Evolutionary conservation across 1,284 basidiomycete species (phyloP).

Genomic region (Heliocybe sulcata): DNA sequence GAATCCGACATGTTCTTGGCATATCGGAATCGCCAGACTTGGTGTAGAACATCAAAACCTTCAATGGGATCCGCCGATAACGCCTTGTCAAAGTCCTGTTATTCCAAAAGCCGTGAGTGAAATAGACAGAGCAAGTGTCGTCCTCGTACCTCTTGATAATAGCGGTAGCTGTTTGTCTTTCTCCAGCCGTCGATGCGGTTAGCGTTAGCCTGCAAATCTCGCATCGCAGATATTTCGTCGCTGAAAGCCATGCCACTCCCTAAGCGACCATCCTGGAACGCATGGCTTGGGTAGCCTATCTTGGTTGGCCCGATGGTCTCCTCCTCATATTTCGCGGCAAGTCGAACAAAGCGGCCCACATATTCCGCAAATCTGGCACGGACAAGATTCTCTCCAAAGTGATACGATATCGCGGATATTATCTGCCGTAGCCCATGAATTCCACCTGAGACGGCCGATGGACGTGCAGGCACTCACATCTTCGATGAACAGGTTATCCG

Average conservation of each 20-base stretch:
- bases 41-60: slow-evolving; percentile 68
- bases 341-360: slow-evolving; percentile 62
- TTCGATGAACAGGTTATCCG: slow-evolving; percentile 86
- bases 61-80: slow-evolving; percentile 41
- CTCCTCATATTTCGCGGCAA: slow-evolving; percentile 78
- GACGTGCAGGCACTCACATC: slow-evolving; percentile 53
- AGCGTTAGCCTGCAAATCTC: slow-evolving; percentile 63
- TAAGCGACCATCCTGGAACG: slow-evolving; percentile 35
- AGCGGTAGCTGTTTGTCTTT: slow-evolving; percentile 57
- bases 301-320: slow-evolving; percentile 55
- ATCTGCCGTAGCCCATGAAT: too few species aligned
- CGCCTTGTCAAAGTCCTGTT: slow-evolving; percentile 48
- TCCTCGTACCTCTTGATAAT: slow-evolving; percentile 48
- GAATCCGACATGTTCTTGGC: slow-evolving; percentile 50
- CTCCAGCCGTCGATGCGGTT: slow-evolving; percentile 80
- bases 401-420: slow-evolving; percentile 60
- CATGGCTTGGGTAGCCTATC: slow-evolving; percentile 50
- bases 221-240: slow-evolving; percentile 50
- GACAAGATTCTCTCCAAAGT: slow-evolving; percentile 77
- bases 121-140: background rate
- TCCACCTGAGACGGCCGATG: slow-evolving; percentile 2
- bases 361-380: slow-evolving; percentile 77
- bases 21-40: slow-evolving; percentile 61
- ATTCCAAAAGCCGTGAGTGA: background rate
- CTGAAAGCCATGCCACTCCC: slow-evolving; percentile 67